Evolutionary conservation across 2,329 filamentous ascomycete genomes (phyloP).

Genomic region (Laburnicola sp.): DNA sequence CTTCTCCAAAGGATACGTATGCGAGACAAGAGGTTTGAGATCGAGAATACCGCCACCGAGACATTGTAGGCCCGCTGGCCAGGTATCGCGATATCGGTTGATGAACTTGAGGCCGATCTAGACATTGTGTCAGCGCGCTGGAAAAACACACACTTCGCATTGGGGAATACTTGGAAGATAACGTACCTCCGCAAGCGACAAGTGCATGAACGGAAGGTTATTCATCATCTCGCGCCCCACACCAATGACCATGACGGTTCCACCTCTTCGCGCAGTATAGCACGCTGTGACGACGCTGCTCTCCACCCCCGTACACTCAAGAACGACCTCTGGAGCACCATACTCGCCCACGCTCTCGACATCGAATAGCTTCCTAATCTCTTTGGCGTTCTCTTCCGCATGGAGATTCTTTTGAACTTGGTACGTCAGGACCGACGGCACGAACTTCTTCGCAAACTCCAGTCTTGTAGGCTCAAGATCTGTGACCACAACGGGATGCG

Average conservation of each 20-base stretch:
- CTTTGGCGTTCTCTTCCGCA: conserved; percentile 55
- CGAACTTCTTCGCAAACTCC: conserved; percentile 61
- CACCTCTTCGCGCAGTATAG: conserved; percentile 61
- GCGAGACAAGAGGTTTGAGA: conserved; percentile 64
- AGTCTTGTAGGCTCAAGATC: conserved; percentile 62
- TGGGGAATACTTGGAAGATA: background rate
- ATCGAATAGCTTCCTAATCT: conserved; percentile 60
- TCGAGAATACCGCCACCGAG: conserved; percentile 63
- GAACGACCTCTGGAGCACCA: conserved; percentile 59
- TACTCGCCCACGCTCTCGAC: conserved; percentile 53
- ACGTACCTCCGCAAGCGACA: conserved; percentile 61
- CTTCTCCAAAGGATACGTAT: conserved; percentile 64
- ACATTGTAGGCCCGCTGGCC: conserved; percentile 66
- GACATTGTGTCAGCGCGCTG: background rate
- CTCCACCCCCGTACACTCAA: conserved; percentile 70
- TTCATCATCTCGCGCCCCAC: conserved; percentile 66
- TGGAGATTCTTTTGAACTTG: conserved; percentile 53
- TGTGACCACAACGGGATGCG: conserved; percentile 65
- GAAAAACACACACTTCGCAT: background rate
- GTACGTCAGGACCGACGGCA: conserved; percentile 60
- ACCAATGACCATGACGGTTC: conserved; percentile 65
- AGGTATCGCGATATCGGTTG: conserved; percentile 70
- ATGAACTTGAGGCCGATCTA: conserved; percentile 71
- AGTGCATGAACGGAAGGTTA: conserved; percentile 68
- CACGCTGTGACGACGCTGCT: conserved; percentile 63